A percentile compares a stretch with the other conserved stretches of the same genome.
These are phyloP conservation scores for Tirmania nivea DNA, from an alignment of 495 filamentous ascomycete species.

Conservation along the genomic window DNA sequence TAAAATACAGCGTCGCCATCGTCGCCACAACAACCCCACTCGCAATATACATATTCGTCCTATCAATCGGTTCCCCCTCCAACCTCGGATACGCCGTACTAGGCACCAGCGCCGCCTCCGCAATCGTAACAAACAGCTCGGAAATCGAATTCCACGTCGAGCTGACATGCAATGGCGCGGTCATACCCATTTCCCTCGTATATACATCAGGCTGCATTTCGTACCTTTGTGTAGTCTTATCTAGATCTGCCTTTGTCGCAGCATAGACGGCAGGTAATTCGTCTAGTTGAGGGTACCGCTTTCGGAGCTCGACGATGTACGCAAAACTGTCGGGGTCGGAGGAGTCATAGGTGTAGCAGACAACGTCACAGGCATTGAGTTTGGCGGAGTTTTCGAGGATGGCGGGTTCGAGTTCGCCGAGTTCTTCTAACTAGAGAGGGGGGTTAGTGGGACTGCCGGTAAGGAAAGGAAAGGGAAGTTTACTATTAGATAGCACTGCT, in stretches of 20 bases:
- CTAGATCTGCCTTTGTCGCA: conserved; percentile 79
- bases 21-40: conserved; percentile 62
- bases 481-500: conserved; percentile 81
- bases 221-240: conserved; percentile 79
- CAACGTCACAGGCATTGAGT: conserved; percentile 77
- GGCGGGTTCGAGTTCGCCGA: conserved; percentile 85
- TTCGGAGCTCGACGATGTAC: conserved; percentile 62
- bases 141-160: conserved; percentile 76
- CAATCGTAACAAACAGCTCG: conserved; percentile 72
- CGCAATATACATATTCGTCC: conserved; percentile 66
- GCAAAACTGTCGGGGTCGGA: conserved; percentile 86
- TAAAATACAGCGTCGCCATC: conserved; percentile 31
- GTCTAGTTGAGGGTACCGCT: conserved; percentile 57
- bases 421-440: conserved; percentile 44
- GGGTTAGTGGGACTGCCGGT: not conserved
- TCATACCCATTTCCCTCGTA: conserved; percentile 56
- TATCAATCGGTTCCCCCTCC: conserved; percentile 61
- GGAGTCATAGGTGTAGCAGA: conserved; percentile 92
- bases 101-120: conserved; percentile 78
- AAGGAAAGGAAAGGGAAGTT: not conserved
- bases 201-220: conserved; percentile 88
- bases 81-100: conserved; percentile 68
- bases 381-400: conserved; percentile 81
- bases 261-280: conserved; percentile 75
- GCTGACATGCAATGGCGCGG: conserved; percentile 77